These are phyloP conservation scores for Hordeum marinum DNA, from an alignment of 176 grass and related monocot species.

Conservation along the genomic window DNA sequence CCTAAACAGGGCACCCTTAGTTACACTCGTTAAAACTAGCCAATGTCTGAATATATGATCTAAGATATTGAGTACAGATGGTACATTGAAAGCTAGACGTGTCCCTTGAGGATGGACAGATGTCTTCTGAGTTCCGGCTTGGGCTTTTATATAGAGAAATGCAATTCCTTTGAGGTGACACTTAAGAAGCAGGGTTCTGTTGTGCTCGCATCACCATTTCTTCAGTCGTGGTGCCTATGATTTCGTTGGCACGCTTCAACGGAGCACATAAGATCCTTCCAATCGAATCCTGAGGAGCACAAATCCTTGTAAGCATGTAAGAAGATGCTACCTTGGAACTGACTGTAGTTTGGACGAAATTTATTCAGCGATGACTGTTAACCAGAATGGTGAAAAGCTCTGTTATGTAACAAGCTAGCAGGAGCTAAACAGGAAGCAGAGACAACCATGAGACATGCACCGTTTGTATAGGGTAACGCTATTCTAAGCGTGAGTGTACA, in stretches of 20 bases:
- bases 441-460: background rate
- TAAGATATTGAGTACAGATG: too few species aligned
- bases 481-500: too few species aligned
- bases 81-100: too few species aligned
- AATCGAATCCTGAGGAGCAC: constrained; percentile 52
- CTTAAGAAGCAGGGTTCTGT: constrained; percentile 17
- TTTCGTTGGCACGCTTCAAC: constrained; percentile 74
- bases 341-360: background rate
- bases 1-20: background rate
- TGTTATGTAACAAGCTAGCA: background rate
- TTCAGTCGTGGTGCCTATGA: constrained; percentile 84
- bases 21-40: background rate
- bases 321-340: background rate
- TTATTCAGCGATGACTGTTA: background rate
- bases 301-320: background rate
- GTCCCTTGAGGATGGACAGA: background rate
- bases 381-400: background rate
- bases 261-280: constrained; percentile 48
- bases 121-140: background rate
- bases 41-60: background rate
- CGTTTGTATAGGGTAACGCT: too few species aligned
- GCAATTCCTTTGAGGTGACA: background rate
- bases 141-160: background rate
- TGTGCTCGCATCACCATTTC: constrained; percentile 71
- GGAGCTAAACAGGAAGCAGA: background rate